Conservation (phyloP, 306 rosid species). For the Quercus engelmannii region DNA sequence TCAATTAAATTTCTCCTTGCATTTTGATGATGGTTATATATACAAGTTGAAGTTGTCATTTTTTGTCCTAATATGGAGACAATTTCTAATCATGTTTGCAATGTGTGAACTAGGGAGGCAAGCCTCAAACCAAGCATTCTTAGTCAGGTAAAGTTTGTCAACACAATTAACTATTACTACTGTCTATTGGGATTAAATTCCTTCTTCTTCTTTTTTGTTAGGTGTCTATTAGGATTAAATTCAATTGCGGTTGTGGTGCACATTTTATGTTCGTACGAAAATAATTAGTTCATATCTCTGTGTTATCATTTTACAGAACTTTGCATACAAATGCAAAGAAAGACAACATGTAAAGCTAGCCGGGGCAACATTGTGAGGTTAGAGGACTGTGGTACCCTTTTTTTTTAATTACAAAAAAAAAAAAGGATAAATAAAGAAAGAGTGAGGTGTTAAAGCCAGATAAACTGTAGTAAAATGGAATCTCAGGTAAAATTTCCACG, state of each 20-base stretch:
- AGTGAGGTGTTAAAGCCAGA: neutral
- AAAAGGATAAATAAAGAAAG: neutral
- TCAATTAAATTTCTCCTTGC: neutral
- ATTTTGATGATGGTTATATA: neutral
- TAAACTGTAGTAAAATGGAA: neutral
- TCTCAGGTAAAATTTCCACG: neutral
- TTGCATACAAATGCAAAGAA: neutral
- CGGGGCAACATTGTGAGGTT: neutral
- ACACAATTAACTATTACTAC: neutral
- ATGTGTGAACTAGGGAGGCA: neutral
- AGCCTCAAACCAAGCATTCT: neutral
- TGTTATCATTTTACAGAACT: neutral
- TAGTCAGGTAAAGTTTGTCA: neutral
- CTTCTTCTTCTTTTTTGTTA: too few relatives aligned
- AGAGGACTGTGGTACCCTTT: neutral
- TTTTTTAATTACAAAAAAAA: neutral
- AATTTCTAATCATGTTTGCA: neutral
- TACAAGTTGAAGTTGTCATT: neutral
- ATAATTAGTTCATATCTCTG: neutral
- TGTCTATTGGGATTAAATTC: too few relatives aligned
- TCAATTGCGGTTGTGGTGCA: neutral
- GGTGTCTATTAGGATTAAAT: neutral
- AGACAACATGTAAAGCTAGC: neutral
- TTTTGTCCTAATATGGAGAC: neutral
- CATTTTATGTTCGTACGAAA: neutral